phyloP scores from a whole-genome alignment of 2,329 filamentous ascomycete species.

The Davidsoniella eucalypti region DNA sequence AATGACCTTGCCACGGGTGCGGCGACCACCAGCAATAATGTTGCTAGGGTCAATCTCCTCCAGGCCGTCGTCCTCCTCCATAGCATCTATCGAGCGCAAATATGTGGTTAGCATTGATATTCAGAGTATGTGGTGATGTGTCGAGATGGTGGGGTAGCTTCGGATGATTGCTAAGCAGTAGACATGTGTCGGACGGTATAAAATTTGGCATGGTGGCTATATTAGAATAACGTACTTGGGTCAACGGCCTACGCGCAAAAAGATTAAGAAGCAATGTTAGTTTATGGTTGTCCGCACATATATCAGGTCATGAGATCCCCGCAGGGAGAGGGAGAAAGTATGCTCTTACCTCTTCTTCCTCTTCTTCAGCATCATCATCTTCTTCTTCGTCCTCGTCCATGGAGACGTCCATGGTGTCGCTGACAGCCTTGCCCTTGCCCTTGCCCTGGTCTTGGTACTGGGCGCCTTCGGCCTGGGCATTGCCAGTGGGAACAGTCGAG shows the following conservation, averaged over 20 bases:
- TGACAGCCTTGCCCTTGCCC: constrained; percentile 72
- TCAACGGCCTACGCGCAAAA: constrained; percentile 7
- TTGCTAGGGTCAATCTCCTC: constrained; percentile 84
- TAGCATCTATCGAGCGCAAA: constrained; percentile 20
- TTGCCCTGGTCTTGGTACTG: constrained; percentile 52
- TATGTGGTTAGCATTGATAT: constrained; percentile 17
- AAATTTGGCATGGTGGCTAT: neutral
- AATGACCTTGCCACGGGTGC: constrained; percentile 83
- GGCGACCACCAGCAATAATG: constrained; percentile 62
- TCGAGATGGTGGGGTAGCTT: neutral
- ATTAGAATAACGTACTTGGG: constrained; percentile 7
- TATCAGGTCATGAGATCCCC: neutral
- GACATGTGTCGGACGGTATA: neutral
- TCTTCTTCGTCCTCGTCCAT: constrained; percentile 66
- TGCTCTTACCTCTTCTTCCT: constrained; percentile 30
- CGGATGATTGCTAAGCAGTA: neutral
- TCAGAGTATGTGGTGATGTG: constrained; percentile 1
- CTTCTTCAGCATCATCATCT: constrained; percentile 49
- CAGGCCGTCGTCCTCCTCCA: constrained; percentile 63
- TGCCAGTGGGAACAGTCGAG: constrained; percentile 30
- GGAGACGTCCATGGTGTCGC: constrained; percentile 38
- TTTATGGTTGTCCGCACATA: neutral
- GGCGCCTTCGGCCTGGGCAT: constrained; percentile 24
- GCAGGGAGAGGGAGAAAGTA: neutral
- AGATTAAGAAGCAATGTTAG: constrained; percentile 3